Base-by-base conservation (phyloP, 176 grass and related monocot genomes). In the Poa annua region DNA sequence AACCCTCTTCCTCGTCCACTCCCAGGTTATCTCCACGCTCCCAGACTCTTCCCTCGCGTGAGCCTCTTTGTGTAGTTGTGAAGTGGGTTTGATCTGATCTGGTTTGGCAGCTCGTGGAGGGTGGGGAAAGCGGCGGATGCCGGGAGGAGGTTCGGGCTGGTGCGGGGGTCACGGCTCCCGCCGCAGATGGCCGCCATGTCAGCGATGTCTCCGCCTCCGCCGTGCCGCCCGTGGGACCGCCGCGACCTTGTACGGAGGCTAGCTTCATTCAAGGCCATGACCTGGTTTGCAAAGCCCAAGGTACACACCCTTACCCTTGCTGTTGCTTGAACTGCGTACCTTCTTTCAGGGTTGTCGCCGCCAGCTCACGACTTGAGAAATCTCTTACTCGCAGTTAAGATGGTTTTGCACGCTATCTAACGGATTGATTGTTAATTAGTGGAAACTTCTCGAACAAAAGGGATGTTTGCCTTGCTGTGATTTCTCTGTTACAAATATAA, bases 241-340 rank as follows among this genome's bases (percentile, higher is more conserved):
- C 83, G 69, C 35, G 93, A 99, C 76, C 91, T 99, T 24, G 86
- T 94, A 77, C 89, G 92, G 19, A 83, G 93, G 15, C 83, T 99
- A 26, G 65, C 85, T 35, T 84, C 96, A 1, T 99, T 99, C 93
- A 99, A 99, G 84, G 96, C 96, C 78, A 99, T 99, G 96, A 99
- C 96, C 74, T 99, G 93, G 96, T 99, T 99, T 52, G 96, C 88
- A 71, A 99, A 99, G 74, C 96, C 96, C 55, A 96, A 98, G 92
- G 95, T 99, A 87, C 20, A 71, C 80, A 7, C 8, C 17, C 16
- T 35, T 73, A 7, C 8, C 17, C 16, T 35, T 73, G 33, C 16
- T 75, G 41, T 70, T 63, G 45, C 26, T 50, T 63, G 69, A 41
- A 17, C 45, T 83, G 17, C 19, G 39, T 17, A 74, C 81, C 16